Base-by-base conservation (phyloP, 192 early-diverging fungal genomes). In the Entomortierella lignicola region DNA sequence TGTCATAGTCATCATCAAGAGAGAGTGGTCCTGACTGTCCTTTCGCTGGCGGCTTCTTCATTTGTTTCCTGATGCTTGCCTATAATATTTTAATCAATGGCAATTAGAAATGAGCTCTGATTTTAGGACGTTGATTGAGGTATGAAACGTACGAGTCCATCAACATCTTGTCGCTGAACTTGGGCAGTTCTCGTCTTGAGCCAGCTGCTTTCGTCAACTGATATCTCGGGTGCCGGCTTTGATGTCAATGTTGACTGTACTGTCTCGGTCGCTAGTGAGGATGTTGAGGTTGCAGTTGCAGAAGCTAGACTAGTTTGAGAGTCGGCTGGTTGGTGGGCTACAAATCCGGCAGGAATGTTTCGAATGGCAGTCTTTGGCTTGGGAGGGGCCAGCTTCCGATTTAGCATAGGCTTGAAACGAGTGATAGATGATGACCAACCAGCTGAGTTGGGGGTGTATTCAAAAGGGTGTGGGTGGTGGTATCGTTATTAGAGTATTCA, bases 1-100 rank as follows among this genome's bases (percentile, higher is more conserved):
- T 90, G 44, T 94, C 93, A 79, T 90, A 91, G 44, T 88, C 88
- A 47, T 89, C 88, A 17, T 77, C 63, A 48, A 88, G 63, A 23
- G 67, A 68, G 39, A 85, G 66, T 31, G 81, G 72, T 59, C 68
- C 71, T 82, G 60, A 7, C 66, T 84, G 63, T 3, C 52, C 62
- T 63, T 72, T 57, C 44, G 39, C 25, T 59, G 64, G 71, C 64
- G 68, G 2, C 51, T 27, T 51, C 60, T 83, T 77, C 66, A 68
- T 62, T 71, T 63, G 57, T 41, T 72, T 84, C 41, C 62, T 77
- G 23, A 42, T 20, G 2, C 13, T 37, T 5, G 44, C 48, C 64
- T 71, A 67, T 29, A 47, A 37, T 37, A 7, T 37, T 4, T 37
- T 37, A 37, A 37, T n/a, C n/a, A n/a, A n/a, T n/a, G n/a, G n/a